Evolutionary conservation across 2,329 filamentous ascomycete genomes (phyloP).

Genomic region (Sordariomycetes sp.): DNA sequence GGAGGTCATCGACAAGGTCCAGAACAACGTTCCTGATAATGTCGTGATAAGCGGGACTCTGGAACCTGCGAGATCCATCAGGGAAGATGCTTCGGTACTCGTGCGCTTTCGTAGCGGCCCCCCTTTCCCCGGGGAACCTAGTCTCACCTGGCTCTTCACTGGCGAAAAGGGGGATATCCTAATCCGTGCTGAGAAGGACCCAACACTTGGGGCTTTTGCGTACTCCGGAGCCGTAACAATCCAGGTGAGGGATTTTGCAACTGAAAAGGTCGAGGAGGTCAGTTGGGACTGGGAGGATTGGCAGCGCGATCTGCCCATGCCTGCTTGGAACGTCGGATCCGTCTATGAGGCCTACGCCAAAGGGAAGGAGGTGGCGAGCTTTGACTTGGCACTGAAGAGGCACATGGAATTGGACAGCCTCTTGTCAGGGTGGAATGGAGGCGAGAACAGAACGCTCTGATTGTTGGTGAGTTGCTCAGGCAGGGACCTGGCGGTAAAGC

Average conservation of each 20-base stretch:
- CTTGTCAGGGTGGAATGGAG: constrained; percentile 1
- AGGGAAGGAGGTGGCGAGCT: neutral
- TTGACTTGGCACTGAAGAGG: neutral
- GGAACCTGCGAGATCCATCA: neutral
- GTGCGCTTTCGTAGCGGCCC: neutral
- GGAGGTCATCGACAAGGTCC: neutral
- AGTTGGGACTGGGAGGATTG: neutral
- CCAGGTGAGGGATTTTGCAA: neutral
- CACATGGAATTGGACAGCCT: neutral
- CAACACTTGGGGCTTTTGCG: neutral
- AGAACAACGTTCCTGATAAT: neutral
- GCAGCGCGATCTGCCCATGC: neutral
- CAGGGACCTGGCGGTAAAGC: too few relatives aligned
- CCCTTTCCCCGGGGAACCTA: neutral
- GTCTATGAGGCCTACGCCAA: neutral
- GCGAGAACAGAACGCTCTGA: neutral
- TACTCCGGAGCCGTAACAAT: neutral
- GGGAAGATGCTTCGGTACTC: neutral
- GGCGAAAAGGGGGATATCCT: neutral
- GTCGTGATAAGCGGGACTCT: neutral
- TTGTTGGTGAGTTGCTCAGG: too few relatives aligned
- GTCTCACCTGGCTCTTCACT: neutral
- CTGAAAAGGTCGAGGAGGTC: neutral
- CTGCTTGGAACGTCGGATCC: neutral
- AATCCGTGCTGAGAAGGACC: neutral